Base-by-base conservation (phyloP, 495 filamentous ascomycete species). In the Immersiella caudata region DNA sequence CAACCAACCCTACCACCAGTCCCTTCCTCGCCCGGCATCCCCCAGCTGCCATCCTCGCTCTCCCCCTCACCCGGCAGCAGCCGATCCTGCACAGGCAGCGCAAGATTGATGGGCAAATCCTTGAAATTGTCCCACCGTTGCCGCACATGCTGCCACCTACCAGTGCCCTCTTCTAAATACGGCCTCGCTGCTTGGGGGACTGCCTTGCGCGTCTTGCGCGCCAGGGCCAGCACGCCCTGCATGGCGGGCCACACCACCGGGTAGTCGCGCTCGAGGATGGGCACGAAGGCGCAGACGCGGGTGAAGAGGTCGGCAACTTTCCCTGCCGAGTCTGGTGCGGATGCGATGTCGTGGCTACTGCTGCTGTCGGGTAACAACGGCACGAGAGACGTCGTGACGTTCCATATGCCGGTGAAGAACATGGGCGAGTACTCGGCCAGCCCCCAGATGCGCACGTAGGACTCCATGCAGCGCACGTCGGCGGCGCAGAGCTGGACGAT, bases 351-450 rank as follows among this genome's bases (percentile, higher is more conserved):
- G 25, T 29, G 14, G 21, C 6, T 59, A 24, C n/a, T 59, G 27
- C 72, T 68, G 18, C 73, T 52, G 54, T 74, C 67, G 70, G 78
- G 78, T 62, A 79, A 78, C 68, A 72, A 73, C 4, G 50, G 9
- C 18, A 62, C 4, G 9, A 68, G 22, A 18, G 60, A 62, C 11
- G 76, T 70, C 36, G 80, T 80, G 20, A 54, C 40, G 29, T n/a
- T n/a, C n/a, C 18, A 64, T 12, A 61, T 24, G 1, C 68, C 55
- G 7, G 24, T 40, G 25, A 60, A 51, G 11, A 64, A 3, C 68
- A 70, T 66, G 50, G 29, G 49, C 1, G 68, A 65, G 59, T 70
- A 70, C 50, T 70, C 63, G n/a, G 24, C 36, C 12, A 66, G 50
- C 21, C 50, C 52, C 63, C 63, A 70, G 2, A 16, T 35, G 22